A percentile compares a stretch with the other conserved stretches of the same genome.
Conservation (phyloP, 352 stramenopile genomes). For the Phytopythium mirpurense region DNA sequence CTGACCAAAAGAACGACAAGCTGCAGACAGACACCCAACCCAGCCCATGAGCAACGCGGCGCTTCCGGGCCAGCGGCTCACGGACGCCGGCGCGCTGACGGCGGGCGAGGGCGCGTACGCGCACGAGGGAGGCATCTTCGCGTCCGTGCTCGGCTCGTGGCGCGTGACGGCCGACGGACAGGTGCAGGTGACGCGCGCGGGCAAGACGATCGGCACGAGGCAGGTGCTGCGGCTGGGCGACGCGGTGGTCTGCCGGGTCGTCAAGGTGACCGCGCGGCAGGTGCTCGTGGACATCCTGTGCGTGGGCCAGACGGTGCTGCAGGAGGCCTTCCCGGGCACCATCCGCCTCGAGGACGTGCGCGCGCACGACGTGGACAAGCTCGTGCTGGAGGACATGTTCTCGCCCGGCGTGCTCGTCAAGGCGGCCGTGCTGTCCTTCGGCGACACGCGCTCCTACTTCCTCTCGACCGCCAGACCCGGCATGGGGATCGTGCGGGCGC, state of each 20-base stretch:
- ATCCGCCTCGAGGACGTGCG: conserved; percentile 79
- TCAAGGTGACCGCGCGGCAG: conserved; percentile 67
- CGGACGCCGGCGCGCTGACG: conserved; percentile 25
- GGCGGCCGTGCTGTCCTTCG: conserved; percentile 77
- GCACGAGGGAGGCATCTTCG: conserved; percentile 58
- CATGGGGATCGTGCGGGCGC: conserved; percentile 51
- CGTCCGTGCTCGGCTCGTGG: conserved; percentile 57
- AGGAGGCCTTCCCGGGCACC: conserved; percentile 74
- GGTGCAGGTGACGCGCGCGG: conserved; percentile 40
- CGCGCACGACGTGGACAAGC: conserved; percentile 73
- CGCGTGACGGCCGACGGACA: conserved; percentile 24
- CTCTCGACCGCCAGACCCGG: conserved; percentile 69
- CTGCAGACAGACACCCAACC: too few species aligned
- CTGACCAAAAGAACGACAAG: too few species aligned
- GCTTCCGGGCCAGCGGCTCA: conserved; percentile 55
- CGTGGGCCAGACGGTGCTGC: conserved; percentile 63
- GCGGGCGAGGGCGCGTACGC: conserved; percentile 49
- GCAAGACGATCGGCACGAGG: conserved; percentile 56
- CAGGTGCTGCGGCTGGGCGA: conserved; percentile 69
- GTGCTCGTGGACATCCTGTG: conserved; percentile 77
- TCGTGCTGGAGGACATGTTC: conserved; percentile 77
- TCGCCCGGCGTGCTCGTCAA: conserved; percentile 66
- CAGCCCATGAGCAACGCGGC: conserved; percentile 29
- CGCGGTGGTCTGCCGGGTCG: conserved; percentile 55
- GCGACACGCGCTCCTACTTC: conserved; percentile 83